A percentile compares a stretch with the other conserved stretches of the same genome.
Conservation (phyloP, 1,284 basidiomycete species). For the Grifola frondosa region DNA sequence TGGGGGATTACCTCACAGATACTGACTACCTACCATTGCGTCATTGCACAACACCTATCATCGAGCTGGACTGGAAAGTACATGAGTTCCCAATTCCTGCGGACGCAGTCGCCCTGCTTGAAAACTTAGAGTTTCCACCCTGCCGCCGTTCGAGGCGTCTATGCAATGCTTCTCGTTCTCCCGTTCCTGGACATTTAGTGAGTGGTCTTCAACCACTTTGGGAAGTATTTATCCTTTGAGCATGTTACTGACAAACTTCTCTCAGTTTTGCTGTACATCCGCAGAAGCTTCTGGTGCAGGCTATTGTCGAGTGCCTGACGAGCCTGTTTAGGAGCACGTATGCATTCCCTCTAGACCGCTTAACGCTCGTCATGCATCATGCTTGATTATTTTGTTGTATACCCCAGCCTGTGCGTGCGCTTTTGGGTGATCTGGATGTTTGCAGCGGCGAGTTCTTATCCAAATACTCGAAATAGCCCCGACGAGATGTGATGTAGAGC, state of each 20-base stretch:
- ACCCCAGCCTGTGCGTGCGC: conserved; percentile 31
- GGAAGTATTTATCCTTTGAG: too few relatives aligned
- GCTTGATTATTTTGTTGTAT: conserved; percentile 28
- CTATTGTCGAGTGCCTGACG: conserved; percentile 38
- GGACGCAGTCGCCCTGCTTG: conserved; percentile 35
- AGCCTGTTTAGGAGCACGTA: conserved; percentile 40
- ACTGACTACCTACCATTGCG: conserved; percentile 57
- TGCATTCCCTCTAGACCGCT: conserved; percentile 39
- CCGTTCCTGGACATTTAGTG: conserved; percentile 36
- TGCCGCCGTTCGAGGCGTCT: conserved; percentile 26
- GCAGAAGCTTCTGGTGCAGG: conserved; percentile 41
- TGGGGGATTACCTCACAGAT: conserved; percentile 64
- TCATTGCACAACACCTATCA: conserved; percentile 66
- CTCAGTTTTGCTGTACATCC: conserved; percentile 39
- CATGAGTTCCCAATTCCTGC: conserved; percentile 62
- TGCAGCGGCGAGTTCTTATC: conserved; percentile 40
- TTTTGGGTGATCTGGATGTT: conserved; percentile 41
- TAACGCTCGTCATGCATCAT: conserved; percentile 35
- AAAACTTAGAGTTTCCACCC: conserved; percentile 27
- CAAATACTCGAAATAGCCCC: too few relatives aligned
- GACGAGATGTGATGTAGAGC: too few relatives aligned
- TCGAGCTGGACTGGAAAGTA: conserved; percentile 71
- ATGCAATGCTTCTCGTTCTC: conserved; percentile 48
- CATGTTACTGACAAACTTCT: background rate
- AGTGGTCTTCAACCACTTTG: too few relatives aligned